phyloP scores from a whole-genome alignment of 495 filamentous ascomycete genomes.

The Polyplosphaeria fusca region DNA sequence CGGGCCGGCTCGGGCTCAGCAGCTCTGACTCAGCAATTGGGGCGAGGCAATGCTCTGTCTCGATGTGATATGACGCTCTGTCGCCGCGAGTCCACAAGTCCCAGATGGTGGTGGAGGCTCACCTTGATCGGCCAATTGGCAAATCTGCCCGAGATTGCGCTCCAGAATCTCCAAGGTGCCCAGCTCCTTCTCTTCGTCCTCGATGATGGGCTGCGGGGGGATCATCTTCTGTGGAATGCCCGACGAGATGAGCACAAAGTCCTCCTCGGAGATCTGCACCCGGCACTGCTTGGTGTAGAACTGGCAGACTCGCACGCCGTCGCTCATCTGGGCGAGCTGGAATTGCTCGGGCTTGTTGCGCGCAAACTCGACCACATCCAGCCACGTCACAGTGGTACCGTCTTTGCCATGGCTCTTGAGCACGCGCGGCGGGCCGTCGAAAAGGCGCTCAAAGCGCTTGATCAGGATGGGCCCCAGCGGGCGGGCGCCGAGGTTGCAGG shows the following conservation, averaged over 20 bases:
- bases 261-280: constrained; percentile 84
- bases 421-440: constrained; percentile 74
- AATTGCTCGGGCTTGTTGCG: constrained; percentile 77
- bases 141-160: constrained; percentile 67
- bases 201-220: constrained; percentile 74
- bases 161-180: constrained; percentile 81
- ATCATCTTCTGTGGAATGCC: constrained; percentile 82
- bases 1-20: no score
- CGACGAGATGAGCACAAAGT: constrained; percentile 75
- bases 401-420: constrained; percentile 64
- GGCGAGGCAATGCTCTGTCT: no score
- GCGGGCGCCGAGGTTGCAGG: constrained; percentile 78
- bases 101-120: constrained; percentile 3
- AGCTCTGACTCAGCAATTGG: no score
- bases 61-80: no score
- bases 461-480: constrained; percentile 78
- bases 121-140: constrained; percentile 67
- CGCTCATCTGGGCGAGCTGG: constrained; percentile 63
- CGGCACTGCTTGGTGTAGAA: constrained; percentile 77
- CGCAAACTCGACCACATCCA: constrained; percentile 82
- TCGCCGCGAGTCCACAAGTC: no score
- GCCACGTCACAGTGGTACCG: constrained; percentile 64
- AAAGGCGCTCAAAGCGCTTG: constrained; percentile 79
- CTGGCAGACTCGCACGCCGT: constrained; percentile 68
- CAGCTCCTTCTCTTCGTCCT: constrained; percentile 82